Base-by-base conservation (phyloP, 768 basidiomycete species). In the Boletus subparvulus region DNA sequence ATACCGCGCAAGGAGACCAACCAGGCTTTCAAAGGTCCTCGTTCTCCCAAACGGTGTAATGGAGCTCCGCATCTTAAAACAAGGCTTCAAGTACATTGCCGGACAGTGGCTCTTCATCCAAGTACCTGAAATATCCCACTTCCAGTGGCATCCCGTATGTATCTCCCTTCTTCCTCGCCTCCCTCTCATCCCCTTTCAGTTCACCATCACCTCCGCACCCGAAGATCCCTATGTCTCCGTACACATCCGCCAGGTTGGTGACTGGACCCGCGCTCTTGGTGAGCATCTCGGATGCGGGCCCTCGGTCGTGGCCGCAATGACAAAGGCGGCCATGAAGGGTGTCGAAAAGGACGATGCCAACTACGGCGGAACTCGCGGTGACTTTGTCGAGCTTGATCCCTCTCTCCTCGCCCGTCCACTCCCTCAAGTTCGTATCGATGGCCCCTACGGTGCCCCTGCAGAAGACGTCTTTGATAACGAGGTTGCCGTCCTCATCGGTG, bases 61-160 rank as follows among this genome's bases (percentile, higher is more conserved):
- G 91, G 93, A 97, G 72, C 80, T 97, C 45, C 88, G 93, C 46
- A 94, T 97, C 67, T 73, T 87, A 69, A 97, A 97, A 75, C 90
- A 92, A 8, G 89, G 86, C 69, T 90, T 97, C 80, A 91, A 88
- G 68, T 95, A 97, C 74, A 88, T 87, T 47, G 82, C 92, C 33
- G 93, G 93, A 12, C 92, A 94, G 76, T 95, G 93, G 93, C 76
- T 94, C 28, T 95, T 92, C 77, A 75, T 94, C 61, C 88, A 93
- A 65, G 84, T 94, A 14, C 94, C 95, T 4, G 91, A 94, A 43
- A 73, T 97, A 12, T 94, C 92, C 42, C 72, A 65, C 19, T 85
- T 81, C 70, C 93, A 97, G 69, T 98, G 94, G 94, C 94, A 96
- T 74, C 94, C 95, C n/a, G 93, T 94, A 63, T 65, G 90, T 80